phyloP scores from a whole-genome alignment of 768 basidiomycete species.

The Agrocybe pediades region DNA sequence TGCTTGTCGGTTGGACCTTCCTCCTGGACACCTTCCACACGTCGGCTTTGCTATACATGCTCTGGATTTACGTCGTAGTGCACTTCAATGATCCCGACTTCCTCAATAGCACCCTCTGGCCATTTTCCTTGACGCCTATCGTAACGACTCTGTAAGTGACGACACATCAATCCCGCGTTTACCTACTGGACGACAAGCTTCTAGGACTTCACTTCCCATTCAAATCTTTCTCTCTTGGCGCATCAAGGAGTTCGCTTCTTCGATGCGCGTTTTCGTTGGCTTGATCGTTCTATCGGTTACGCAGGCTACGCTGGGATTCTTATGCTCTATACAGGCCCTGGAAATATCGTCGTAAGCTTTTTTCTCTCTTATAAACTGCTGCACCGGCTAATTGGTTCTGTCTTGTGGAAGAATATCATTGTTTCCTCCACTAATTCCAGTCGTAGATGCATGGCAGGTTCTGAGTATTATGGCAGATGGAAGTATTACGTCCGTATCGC shows the following conservation, averaged over 20 bases:
- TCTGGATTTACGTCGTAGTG: constrained; percentile 28
- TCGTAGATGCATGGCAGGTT: constrained; percentile 31
- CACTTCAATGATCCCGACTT: constrained; percentile 23
- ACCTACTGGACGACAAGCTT: neutral
- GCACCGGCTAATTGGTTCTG: neutral
- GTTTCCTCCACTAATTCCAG: constrained; percentile 25
- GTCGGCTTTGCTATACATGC: constrained; percentile 24
- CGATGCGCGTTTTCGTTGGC: constrained; percentile 15
- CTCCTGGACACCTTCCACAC: constrained; percentile 30
- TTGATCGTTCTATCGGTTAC: neutral
- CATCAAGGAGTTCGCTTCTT: constrained; percentile 25
- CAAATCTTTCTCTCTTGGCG: constrained; percentile 33
- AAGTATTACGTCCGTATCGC: constrained; percentile 26
- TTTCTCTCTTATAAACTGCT: neutral
- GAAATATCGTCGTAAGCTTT: neutral
- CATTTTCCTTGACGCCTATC: constrained; percentile 28
- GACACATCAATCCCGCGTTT: neutral
- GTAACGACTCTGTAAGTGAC: constrained; percentile 25
- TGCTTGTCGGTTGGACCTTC: constrained; percentile 28
- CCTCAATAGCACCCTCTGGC: constrained; percentile 23
- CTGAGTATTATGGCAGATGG: constrained; percentile 26
- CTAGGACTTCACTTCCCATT: constrained; percentile 31
- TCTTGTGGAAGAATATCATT: constrained; percentile 19
- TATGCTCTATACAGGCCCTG: neutral
- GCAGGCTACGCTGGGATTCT: neutral